Conservation (phyloP, 2,329 filamentous ascomycete genomes). For the Xylogone sp. region DNA sequence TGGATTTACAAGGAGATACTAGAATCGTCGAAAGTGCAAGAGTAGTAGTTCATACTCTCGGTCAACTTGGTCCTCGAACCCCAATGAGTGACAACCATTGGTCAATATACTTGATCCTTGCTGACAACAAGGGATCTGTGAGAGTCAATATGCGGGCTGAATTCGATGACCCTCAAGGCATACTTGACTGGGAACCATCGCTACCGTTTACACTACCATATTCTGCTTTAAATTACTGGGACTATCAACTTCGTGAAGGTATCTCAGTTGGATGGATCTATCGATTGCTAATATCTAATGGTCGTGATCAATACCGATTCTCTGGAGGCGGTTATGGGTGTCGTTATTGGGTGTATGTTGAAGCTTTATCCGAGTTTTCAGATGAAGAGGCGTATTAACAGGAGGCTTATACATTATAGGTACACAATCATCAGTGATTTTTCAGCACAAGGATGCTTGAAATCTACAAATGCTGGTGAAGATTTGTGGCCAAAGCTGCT, state of each 20-base stretch:
- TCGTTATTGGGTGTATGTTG: slow-evolving; percentile 8
- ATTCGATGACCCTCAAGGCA: slow-evolving; percentile 2
- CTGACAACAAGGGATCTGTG: slow-evolving; percentile 1
- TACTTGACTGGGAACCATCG: slow-evolving; percentile 3
- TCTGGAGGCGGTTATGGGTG: slow-evolving; percentile 6
- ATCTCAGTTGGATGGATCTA: slow-evolving; percentile 5
- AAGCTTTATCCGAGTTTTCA: not conserved
- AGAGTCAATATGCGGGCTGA: slow-evolving; percentile 5
- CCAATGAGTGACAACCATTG: slow-evolving; percentile 9
- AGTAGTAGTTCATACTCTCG: slow-evolving; percentile 8
- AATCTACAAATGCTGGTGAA: slow-evolving; percentile 1
- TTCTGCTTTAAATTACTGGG: slow-evolving; percentile 7
- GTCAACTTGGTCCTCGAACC: slow-evolving; percentile 4
- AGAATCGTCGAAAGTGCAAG: slow-evolving; percentile 5
- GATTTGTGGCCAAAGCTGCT: slow-evolving; percentile 9
- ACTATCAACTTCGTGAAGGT: slow-evolving; percentile 4
- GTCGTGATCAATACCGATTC: slow-evolving; percentile 7
- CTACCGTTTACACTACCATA: slow-evolving; percentile 1
- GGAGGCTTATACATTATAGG: slow-evolving; percentile 7
- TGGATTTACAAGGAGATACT: not conserved
- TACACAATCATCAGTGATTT: slow-evolving; percentile 8
- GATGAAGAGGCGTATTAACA: not conserved
- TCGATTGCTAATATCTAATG: slow-evolving; percentile 6
- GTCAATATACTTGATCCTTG: slow-evolving; percentile 9
- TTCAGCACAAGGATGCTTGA: slow-evolving; percentile 3